Conservation (phyloP, 306 rosid genomes). For the Alnus rubra region DNA sequence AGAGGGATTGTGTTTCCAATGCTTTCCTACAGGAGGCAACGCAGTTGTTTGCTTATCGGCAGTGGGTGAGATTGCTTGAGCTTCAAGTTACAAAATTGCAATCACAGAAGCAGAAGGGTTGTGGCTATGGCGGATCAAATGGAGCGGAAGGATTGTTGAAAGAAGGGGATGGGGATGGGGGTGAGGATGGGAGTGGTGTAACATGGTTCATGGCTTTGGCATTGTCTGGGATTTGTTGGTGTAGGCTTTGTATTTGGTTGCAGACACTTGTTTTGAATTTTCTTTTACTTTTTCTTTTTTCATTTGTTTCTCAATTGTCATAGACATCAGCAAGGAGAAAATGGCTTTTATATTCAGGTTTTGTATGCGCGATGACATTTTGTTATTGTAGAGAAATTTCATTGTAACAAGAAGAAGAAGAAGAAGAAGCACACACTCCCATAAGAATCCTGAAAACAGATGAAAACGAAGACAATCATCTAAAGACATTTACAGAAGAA, state of each 20-base stretch:
- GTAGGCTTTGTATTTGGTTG: constrained; percentile 59
- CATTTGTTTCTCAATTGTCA: not conserved
- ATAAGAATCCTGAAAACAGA: not conserved
- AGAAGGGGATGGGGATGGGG: constrained; percentile 22
- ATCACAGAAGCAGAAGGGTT: constrained; percentile 19
- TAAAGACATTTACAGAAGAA: not conserved
- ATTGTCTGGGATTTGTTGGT: constrained; percentile 64
- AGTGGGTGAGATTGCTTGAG: constrained; percentile 71
- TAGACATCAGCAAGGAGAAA: not conserved
- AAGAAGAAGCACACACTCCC: not conserved
- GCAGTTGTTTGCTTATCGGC: constrained; percentile 57
- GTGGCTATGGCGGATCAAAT: constrained; percentile 3
- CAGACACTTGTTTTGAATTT: constrained; percentile 31
- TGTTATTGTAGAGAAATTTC: not conserved
- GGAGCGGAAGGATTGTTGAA: not conserved
- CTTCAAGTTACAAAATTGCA: constrained; percentile 56
- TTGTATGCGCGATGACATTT: not conserved
- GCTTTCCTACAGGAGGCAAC: constrained; percentile 63
- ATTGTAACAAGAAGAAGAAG: not conserved
- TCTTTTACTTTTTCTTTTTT: not conserved
- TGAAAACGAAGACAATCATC: not conserved
- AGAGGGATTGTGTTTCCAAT: constrained; percentile 50
- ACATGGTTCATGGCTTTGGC: constrained; percentile 61
- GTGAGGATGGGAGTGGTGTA: constrained; percentile 32
- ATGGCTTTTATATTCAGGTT: not conserved